Evolutionary conservation across 2,329 filamentous ascomycete genomes (phyloP).

Genomic region (Aulographum hederae): DNA sequence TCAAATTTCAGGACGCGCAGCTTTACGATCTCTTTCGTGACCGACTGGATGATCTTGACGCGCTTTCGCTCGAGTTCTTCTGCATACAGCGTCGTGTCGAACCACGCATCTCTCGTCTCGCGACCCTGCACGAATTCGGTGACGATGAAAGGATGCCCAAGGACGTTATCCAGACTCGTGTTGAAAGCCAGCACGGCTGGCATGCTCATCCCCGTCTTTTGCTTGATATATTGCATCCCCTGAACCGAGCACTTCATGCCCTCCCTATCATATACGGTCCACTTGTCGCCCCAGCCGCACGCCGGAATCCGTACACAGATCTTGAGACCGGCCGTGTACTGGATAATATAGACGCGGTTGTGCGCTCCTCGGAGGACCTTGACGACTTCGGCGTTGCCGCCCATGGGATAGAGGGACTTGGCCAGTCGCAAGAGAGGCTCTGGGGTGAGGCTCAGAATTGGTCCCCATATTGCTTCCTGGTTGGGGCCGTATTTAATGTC

Average conservation of each 20-base stretch:
- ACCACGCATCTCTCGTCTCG: background rate
- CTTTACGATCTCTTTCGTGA: background rate
- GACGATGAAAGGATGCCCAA: conserved; percentile 1
- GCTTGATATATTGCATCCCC: background rate
- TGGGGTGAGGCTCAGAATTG: too few species aligned
- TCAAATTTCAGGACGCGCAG: background rate
- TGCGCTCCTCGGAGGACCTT: too few species aligned
- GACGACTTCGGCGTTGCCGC: too few species aligned
- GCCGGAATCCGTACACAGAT: conserved; percentile 1
- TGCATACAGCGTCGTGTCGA: background rate
- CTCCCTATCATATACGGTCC: background rate
- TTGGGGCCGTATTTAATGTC: too few species aligned
- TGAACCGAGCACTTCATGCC: background rate
- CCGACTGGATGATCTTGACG: conserved; percentile 1
- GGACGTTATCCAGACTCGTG: background rate
- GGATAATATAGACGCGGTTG: background rate
- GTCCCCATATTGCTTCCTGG: too few species aligned
- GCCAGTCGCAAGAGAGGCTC: too few species aligned
- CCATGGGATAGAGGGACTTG: too few species aligned
- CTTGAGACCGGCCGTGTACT: background rate
- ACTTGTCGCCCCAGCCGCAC: background rate
- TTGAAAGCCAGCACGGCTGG: conserved; percentile 1
- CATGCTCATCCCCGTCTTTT: background rate
- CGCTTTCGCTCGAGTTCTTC: conserved; percentile 1
- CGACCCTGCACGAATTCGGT: background rate